phyloP scores from a whole-genome alignment of 2,329 filamentous ascomycete genomes.

The Aspergillus alliaceus region DNA sequence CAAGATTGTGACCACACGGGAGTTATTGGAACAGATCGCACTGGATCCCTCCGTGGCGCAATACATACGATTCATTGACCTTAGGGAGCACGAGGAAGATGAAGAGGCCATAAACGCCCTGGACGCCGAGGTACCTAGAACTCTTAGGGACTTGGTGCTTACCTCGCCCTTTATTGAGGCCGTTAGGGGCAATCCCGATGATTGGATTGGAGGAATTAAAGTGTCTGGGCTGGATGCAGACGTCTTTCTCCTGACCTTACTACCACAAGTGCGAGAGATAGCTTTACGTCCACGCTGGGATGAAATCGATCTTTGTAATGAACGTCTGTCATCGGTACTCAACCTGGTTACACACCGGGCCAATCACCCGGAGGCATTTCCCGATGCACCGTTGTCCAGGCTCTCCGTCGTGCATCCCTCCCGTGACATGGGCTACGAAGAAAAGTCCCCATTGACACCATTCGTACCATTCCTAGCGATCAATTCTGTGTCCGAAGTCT shows the following conservation, averaged over 20 bases:
- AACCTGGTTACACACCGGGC: not conserved
- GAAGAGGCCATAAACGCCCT: not conserved
- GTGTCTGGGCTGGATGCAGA: not conserved
- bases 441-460: not conserved
- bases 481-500: slow-evolving; percentile 3
- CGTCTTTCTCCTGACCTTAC: slow-evolving; percentile 5
- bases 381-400: not conserved
- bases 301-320: not conserved
- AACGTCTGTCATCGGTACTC: not conserved
- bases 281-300: slow-evolving; percentile 1
- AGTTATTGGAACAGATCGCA: slow-evolving; percentile 2
- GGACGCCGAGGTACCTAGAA: not conserved
- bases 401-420: not conserved
- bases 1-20: slow-evolving; percentile 1
- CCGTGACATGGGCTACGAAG: slow-evolving; percentile 1
- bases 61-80: slow-evolving; percentile 2
- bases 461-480: slow-evolving; percentile 1
- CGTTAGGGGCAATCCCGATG: not conserved
- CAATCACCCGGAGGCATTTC: slow-evolving; percentile 1
- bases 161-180: slow-evolving; percentile 1
- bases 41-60: not conserved
- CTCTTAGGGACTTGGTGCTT: not conserved
- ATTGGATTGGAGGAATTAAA: slow-evolving; percentile 1
- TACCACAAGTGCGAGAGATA: not conserved
- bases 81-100: not conserved